These are phyloP conservation scores for Metschnikowia chrysomelidarum DNA, from an alignment of 805 yeast genomes.

Conservation along the genomic window DNA sequence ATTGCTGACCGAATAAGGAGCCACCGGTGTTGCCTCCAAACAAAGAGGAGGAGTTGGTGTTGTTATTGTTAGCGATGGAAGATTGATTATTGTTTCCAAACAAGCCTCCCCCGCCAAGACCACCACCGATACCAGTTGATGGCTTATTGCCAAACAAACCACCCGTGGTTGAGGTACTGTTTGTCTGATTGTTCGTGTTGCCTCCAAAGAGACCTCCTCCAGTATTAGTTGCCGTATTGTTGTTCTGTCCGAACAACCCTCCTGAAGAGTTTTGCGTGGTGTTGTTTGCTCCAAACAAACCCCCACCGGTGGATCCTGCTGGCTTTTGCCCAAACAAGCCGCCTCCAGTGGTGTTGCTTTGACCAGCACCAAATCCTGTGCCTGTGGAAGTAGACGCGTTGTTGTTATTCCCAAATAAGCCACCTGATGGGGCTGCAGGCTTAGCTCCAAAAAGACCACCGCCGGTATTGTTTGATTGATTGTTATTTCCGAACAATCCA, in stretches of 20 bases:
- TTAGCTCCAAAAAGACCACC: constrained; percentile 33
- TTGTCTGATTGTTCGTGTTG: constrained; percentile 19
- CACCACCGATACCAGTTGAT: constrained; percentile 10
- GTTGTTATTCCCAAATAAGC: constrained; percentile 17
- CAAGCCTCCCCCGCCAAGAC: constrained; percentile 17
- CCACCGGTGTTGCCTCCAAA: constrained; percentile 26
- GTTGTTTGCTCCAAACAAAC: constrained; percentile 18
- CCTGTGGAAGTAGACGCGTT: constrained; percentile 8
- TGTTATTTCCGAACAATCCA: constrained; percentile 16
- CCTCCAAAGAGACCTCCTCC: constrained; percentile 31
- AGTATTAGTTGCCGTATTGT: constrained; percentile 7
- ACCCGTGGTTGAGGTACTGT: constrained; percentile 17
- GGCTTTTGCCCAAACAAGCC: constrained; percentile 31
- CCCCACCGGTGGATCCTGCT: constrained; percentile 22
- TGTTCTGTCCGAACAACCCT: constrained; percentile 42
- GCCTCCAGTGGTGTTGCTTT: constrained; percentile 25
- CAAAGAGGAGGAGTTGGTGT: constrained; percentile 11
- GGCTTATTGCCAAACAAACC: constrained; percentile 19
- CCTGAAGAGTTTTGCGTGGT: constrained; percentile 18
- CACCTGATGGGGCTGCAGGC: constrained; percentile 16
- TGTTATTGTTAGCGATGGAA: constrained; percentile 14
- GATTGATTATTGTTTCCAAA: constrained; percentile 21
- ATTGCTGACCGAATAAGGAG: constrained; percentile 25
- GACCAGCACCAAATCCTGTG: constrained; percentile 15
- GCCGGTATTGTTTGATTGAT: constrained; percentile 20